Base-by-base conservation (phyloP, 169 alveolate species). In the Cryptosporidium bovis region DNA sequence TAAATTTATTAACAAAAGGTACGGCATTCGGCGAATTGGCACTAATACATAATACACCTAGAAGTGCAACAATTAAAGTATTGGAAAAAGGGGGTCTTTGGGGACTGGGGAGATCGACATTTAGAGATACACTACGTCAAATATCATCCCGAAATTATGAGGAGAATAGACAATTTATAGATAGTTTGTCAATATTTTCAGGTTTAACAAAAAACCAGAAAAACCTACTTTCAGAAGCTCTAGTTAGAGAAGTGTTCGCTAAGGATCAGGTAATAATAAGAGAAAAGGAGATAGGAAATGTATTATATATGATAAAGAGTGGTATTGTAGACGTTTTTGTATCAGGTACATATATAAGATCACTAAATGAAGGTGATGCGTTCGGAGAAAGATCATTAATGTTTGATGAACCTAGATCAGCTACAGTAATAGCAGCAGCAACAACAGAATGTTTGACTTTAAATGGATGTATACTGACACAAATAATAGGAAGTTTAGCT, bases 21-120 rank as follows among this genome's bases (percentile, higher is more conserved):
- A 95, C 94, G 31, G 96, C 99, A 6, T 98, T 98, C 71, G 99
- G 99, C 8, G 99, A 98, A 85, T 94, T 98, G 44, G 99, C 99
- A 13, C 93, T 98, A 64, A 95, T 98, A 34, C 98, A 98, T 84
- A 97, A 98, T 90, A 95, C 98, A 15, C 99, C 98, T 24, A 94
- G 99, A 77, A 95, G 98, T 46, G 99, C 99, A 8, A 95, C 99
- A 2, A 95, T 98, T 24, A 91, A 83, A 82, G 98, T 99, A 0
- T 90, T 93, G 48, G 93, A 92, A 82, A 83, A 93, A 50, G 97
- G 96, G n/a, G 93, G 94, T 12, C 91, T 97, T 18, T 97, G 99
- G 98, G 98, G 98, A 10, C 97, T 97, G 24, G 97, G 95, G 46
- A 92, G 99, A 55, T 90, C 91, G 6, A 94, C 97, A 0, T 97